Evolutionary conservation across 78 protist species (phyloP).

Genomic region (Blattamonas nauphoetae): DNA sequence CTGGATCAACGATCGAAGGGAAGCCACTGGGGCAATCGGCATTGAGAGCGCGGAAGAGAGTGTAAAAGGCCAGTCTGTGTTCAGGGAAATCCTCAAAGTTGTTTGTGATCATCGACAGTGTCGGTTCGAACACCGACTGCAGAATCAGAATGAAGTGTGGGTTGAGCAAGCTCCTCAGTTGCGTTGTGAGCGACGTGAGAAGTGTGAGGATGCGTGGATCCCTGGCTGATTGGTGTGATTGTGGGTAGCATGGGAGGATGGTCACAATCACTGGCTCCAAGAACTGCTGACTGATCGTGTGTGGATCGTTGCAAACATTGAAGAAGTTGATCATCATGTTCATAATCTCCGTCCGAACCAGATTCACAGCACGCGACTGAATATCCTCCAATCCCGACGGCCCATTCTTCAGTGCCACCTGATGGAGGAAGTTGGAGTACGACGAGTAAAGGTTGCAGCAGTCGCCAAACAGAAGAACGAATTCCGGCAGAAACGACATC

Average conservation of each 20-base stretch:
- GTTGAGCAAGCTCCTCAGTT: constrained; percentile 5
- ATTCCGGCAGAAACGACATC: background rate
- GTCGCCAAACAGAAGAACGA: background rate
- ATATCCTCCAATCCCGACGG: background rate
- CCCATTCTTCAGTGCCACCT: background rate
- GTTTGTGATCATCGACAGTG: constrained; percentile 77
- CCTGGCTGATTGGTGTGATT: constrained; percentile 50
- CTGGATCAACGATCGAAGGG: background rate
- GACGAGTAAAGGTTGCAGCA: background rate
- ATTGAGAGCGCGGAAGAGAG: constrained; percentile 71
- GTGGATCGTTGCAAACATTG: background rate
- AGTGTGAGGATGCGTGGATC: constrained; percentile 58
- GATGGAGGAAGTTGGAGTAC: background rate
- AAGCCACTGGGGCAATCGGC: constrained; percentile 34
- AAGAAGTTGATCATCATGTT: background rate
- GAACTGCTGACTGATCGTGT: constrained; percentile 18
- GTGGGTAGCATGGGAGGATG: constrained; percentile 68
- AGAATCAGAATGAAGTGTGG: too few relatives aligned
- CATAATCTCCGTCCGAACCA: background rate
- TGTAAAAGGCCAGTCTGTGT: constrained; percentile 72
- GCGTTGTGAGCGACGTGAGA: constrained; percentile 41
- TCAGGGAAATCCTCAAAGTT: constrained; percentile 79
- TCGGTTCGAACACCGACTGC: constrained; percentile 64
- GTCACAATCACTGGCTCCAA: constrained; percentile 70
- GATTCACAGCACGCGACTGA: background rate